phyloP scores from a whole-genome alignment of 2,329 filamentous ascomycete species.

The Beauveria scarabaeidicola region DNA sequence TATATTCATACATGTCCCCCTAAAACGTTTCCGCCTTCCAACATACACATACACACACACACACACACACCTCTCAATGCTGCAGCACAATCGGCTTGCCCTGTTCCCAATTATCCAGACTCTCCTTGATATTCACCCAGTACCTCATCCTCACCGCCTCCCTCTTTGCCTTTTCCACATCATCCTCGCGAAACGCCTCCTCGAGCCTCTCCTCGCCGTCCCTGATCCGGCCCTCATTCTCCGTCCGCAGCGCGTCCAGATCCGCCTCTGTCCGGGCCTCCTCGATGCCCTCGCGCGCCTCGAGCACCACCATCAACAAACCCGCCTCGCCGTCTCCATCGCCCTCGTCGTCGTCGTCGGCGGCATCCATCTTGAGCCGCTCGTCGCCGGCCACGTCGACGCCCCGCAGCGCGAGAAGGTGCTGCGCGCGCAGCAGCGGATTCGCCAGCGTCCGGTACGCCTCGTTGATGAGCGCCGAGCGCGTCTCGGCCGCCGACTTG shows the following conservation, averaged over 20 bases:
- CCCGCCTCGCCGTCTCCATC: constrained; percentile 51
- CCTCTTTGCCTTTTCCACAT: constrained; percentile 55
- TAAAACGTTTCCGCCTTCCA: no score
- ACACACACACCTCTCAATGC: constrained; percentile 31
- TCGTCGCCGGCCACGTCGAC: constrained; percentile 77
- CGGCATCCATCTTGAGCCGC: constrained; percentile 45
- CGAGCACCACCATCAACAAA: constrained; percentile 70
- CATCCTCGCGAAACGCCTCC: constrained; percentile 54
- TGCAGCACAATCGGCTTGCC: constrained; percentile 53
- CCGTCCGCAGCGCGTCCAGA: constrained; percentile 46
- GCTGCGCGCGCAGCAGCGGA: constrained; percentile 79
- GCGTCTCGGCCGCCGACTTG: constrained; percentile 59
- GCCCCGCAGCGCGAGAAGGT: constrained; percentile 65
- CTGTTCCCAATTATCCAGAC: constrained; percentile 73
- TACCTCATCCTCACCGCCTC: constrained; percentile 77
- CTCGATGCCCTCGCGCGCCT: constrained; percentile 69
- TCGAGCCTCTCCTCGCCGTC: constrained; percentile 56
- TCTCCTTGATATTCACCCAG: constrained; percentile 82
- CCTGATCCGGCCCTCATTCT: constrained; percentile 61
- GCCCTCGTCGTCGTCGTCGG: no score
- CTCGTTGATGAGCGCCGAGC: constrained; percentile 80
- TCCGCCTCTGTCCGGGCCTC: constrained; percentile 60
- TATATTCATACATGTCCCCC: no score
- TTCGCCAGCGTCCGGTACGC: constrained; percentile 79
- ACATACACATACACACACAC: no score